Conservation (phyloP, 345 rosid genomes). For the Crucihimalaya himalaica region DNA sequence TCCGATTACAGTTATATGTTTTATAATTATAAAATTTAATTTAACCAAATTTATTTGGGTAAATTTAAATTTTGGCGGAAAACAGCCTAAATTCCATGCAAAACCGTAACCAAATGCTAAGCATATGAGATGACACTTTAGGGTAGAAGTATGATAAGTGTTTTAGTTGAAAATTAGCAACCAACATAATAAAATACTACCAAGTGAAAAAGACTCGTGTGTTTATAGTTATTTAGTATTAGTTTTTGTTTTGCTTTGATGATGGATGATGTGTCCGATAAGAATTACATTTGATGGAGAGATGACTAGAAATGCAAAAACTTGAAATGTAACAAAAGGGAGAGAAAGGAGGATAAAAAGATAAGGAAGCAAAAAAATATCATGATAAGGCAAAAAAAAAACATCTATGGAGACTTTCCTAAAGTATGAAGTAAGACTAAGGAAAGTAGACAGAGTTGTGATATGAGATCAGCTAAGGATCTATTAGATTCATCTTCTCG, state of each 20-base stretch:
- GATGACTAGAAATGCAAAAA: constrained; percentile 26
- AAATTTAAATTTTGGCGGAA: neutral
- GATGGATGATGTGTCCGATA: constrained; percentile 32
- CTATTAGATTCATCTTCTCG: neutral
- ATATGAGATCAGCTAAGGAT: neutral
- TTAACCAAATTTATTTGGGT: neutral
- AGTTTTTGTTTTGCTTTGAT: constrained; percentile 8
- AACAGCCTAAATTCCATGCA: neutral
- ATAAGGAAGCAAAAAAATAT: neutral
- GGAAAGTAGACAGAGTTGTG: neutral
- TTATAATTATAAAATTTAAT: constrained; percentile 1
- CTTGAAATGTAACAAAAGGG: neutral
- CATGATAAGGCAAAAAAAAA: neutral
- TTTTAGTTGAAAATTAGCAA: neutral
- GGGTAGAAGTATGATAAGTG: neutral
- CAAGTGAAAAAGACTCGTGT: neutral
- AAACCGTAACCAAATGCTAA: neutral
- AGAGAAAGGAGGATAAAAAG: constrained; percentile 14
- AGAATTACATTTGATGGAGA: constrained; percentile 28
- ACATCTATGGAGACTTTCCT: constrained; percentile 1
- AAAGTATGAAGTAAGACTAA: constrained; percentile 17
- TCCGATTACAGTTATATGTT: constrained; percentile 5
- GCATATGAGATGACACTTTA: neutral
- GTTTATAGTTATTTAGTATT: neutral
- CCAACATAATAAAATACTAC: neutral